phyloP scores from a whole-genome alignment of 441 rosid genomes.

The Theobroma grandiflorum region DNA sequence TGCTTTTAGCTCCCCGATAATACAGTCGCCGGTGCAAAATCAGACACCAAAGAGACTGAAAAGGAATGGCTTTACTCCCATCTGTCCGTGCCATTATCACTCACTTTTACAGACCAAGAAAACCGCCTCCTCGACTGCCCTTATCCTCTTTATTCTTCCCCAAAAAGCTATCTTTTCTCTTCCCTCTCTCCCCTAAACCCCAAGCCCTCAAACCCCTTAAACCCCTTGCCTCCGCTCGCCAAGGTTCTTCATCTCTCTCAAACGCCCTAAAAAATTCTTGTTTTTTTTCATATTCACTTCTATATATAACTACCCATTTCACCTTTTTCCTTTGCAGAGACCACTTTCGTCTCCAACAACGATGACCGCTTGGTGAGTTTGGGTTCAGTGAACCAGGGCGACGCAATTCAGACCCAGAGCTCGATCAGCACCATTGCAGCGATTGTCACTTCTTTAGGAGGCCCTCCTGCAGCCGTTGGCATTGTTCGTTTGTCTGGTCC shows the following conservation, averaged over 20 bases:
- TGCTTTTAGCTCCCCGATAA: neutral
- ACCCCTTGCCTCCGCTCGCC: slow-evolving; percentile 45
- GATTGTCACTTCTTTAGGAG: slow-evolving; percentile 85
- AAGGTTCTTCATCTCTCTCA: slow-evolving; percentile 31
- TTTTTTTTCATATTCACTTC: neutral
- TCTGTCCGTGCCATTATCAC: slow-evolving; percentile 47
- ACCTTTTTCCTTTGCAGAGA: slow-evolving; percentile 34
- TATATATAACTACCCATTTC: neutral
- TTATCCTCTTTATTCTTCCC: slow-evolving; percentile 25
- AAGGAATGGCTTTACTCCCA: slow-evolving; percentile 43
- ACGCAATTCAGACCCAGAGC: slow-evolving; percentile 39
- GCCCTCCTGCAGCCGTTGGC: slow-evolving; percentile 87
- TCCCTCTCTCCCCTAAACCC: slow-evolving; percentile 42
- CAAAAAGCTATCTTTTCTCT: slow-evolving; percentile 27
- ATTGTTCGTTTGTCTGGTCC: slow-evolving; percentile 83
- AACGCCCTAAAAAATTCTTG: neutral
- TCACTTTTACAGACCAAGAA: slow-evolving; percentile 42
- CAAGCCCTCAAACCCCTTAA: slow-evolving; percentile 40
- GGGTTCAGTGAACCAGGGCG: slow-evolving; percentile 27
- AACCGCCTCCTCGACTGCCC: slow-evolving; percentile 13
- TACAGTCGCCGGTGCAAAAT: neutral
- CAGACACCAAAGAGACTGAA: neutral
- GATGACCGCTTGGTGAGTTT: slow-evolving; percentile 65
- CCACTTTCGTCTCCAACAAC: slow-evolving; percentile 43
- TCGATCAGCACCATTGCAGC: slow-evolving; percentile 70